These are phyloP conservation scores for Rhodomyrtus tomentosa DNA, from an alignment of 345 rosid species.

Conservation along the genomic window DNA sequence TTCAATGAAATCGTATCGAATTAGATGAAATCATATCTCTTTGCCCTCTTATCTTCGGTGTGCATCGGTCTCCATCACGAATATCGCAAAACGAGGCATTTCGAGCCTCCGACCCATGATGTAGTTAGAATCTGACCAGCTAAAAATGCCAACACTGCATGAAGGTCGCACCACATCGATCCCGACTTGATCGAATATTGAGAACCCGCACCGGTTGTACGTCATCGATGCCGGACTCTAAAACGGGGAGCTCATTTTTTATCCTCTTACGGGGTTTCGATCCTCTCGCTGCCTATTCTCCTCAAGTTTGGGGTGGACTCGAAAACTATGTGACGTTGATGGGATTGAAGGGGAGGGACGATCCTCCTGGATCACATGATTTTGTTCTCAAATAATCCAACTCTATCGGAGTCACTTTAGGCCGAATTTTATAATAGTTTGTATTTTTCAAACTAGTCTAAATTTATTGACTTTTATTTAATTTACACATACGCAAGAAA, in stretches of 20 bases:
- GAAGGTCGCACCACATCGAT: not conserved
- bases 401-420: not conserved
- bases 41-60: not conserved
- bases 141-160: not conserved
- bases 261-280: too few species aligned
- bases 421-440: not conserved
- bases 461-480: not conserved
- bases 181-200: not conserved
- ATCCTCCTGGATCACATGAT: not conserved
- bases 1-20: too few species aligned
- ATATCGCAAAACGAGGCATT: not conserved
- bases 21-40: not conserved
- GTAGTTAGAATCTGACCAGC: not conserved
- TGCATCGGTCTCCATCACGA: not conserved
- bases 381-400: not conserved
- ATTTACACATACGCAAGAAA: not conserved
- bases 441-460: not conserved
- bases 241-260: not conserved
- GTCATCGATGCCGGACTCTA: fast-evolving
- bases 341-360: fast-evolving
- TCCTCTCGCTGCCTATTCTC: too few species aligned
- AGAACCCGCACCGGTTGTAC: not conserved
- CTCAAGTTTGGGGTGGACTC: too few species aligned
- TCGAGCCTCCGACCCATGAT: not conserved
- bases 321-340: not conserved